Evolutionary conservation across 257 asterid species (phyloP).

Genomic region (Lavandula angustifolia): DNA sequence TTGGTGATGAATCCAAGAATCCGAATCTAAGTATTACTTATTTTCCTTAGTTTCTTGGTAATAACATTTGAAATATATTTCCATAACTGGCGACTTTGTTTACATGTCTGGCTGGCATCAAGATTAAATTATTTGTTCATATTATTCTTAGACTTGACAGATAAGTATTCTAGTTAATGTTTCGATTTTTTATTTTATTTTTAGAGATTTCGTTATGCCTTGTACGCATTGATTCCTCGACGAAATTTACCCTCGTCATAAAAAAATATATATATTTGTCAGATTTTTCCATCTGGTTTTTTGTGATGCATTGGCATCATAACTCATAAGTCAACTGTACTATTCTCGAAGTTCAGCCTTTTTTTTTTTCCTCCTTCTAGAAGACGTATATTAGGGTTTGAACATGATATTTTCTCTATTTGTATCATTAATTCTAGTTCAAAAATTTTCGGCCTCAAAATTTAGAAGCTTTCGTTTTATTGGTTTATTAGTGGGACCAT

Average conservation of each 20-base stretch:
- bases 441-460: neutral
- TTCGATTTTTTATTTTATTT: neutral
- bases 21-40: slow-evolving; percentile 22
- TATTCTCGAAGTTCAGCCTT: slow-evolving; percentile 18
- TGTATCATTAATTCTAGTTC: neutral
- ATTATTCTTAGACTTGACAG: slow-evolving; percentile 41
- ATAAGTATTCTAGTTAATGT: slow-evolving; percentile 24
- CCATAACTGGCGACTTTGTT: slow-evolving; percentile 41
- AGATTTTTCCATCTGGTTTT: slow-evolving; percentile 32
- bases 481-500: too few relatives aligned
- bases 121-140: slow-evolving; percentile 25
- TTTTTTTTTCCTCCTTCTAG: slow-evolving; percentile 6
- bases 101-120: slow-evolving; percentile 43
- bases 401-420: neutral
- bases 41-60: slow-evolving; percentile 33
- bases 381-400: neutral
- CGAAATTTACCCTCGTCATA: too few relatives aligned
- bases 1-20: slow-evolving; percentile 32
- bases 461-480: too few relatives aligned
- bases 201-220: neutral
- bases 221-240: slow-evolving; percentile 25
- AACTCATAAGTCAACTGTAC: slow-evolving; percentile 38
- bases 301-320: slow-evolving; percentile 22
- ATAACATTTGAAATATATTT: slow-evolving; percentile 14
- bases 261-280: too few relatives aligned